Percentiles rank a stretch among this genome's conserved stretches.
Evolutionary conservation across 2,329 filamentous ascomycete genomes (phyloP).

Genomic region (Monosporascus sp.): DNA sequence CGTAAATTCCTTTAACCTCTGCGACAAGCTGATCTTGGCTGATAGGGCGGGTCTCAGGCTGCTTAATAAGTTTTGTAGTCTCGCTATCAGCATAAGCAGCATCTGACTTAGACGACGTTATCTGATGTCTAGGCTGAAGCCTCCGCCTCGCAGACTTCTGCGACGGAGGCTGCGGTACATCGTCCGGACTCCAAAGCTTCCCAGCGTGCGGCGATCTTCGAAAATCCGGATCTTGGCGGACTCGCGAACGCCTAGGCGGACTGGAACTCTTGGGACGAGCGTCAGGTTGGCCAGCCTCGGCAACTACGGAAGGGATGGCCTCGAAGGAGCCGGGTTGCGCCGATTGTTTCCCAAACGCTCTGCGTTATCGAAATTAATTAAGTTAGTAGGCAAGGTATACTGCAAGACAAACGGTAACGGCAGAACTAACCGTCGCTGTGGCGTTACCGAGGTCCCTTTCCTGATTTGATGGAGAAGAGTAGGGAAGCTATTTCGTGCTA

Average conservation of each 20-base stretch:
- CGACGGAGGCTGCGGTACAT: background rate
- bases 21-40: conserved; percentile 73
- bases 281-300: background rate
- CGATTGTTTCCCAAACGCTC: background rate
- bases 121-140: background rate
- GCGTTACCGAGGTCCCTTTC: background rate
- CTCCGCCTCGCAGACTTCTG: background rate
- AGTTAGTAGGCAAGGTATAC: background rate
- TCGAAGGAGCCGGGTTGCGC: background rate
- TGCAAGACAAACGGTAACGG: background rate
- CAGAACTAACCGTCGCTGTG: background rate
- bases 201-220: background rate
- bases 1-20: conserved; percentile 81
- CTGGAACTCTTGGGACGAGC: background rate
- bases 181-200: background rate
- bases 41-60: conserved; percentile 49
- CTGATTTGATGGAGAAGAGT: background rate
- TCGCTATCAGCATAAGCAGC: conserved; percentile 7
- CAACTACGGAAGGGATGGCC: background rate
- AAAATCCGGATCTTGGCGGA: background rate
- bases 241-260: background rate
- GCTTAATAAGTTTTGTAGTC: conserved; percentile 16
- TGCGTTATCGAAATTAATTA: background rate
- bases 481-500: background rate
- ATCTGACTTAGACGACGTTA: conserved; percentile 3